phyloP scores from a whole-genome alignment of 108 stramenopile species.

The Cafeteria roenbergensis region DNA sequence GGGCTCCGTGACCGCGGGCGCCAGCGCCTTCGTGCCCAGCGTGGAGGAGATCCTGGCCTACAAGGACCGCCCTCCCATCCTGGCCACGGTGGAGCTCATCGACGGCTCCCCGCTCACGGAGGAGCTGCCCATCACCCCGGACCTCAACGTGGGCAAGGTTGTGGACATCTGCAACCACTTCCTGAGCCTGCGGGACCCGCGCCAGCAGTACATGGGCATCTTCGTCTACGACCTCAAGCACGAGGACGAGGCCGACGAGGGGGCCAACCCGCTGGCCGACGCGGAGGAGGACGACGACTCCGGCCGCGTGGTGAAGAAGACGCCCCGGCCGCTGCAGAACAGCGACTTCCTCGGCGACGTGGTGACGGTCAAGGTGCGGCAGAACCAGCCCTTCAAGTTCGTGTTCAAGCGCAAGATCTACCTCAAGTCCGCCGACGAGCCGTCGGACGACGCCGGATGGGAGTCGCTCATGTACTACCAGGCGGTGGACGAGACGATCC shows the following conservation, averaged over 20 bases:
- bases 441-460: slow-evolving; percentile 35
- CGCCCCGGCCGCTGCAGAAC: slow-evolving; percentile 46
- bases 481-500: slow-evolving; percentile 47
- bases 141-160: slow-evolving; percentile 52
- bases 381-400: slow-evolving; percentile 48
- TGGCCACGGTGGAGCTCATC: slow-evolving; percentile 50
- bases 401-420: slow-evolving; percentile 55
- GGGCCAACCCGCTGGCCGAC: slow-evolving; percentile 9
- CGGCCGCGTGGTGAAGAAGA: slow-evolving; percentile 22
- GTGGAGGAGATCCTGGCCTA: slow-evolving; percentile 54
- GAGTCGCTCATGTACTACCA: slow-evolving; percentile 45
- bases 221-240: slow-evolving; percentile 48
- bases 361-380: slow-evolving; percentile 46
- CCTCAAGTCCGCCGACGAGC: slow-evolving; percentile 30
- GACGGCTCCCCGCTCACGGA: slow-evolving; percentile 46
- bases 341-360: slow-evolving; percentile 54
- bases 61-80: slow-evolving; percentile 54
- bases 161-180: slow-evolving; percentile 49
- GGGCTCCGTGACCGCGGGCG: slow-evolving; percentile 43
- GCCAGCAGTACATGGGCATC: slow-evolving; percentile 40
- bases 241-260: slow-evolving; percentile 26
- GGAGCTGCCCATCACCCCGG: slow-evolving; percentile 51
- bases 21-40: slow-evolving; percentile 45
- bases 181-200: slow-evolving; percentile 34
- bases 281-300: slow-evolving; percentile 11